Base-by-base conservation (phyloP, 805 yeast species). In the Suhomyces emberorum region DNA sequence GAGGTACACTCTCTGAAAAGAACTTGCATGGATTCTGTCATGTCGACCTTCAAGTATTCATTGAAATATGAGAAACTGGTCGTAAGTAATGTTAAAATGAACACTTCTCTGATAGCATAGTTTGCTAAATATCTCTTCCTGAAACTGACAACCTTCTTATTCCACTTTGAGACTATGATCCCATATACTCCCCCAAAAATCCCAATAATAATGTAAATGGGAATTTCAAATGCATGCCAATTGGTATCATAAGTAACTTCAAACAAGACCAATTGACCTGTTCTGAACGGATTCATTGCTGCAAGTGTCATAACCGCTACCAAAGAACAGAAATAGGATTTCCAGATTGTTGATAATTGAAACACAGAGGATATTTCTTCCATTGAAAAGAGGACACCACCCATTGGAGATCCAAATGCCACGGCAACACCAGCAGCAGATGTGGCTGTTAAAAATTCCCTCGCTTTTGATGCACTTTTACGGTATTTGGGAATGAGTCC, bases 351-450 rank as follows among this genome's bases (percentile, higher is more conserved):
- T 3, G 83, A 72, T 11, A 88, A 64, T 46, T 79, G 83, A 55
- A 88, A 83, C 27, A 76, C 74, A 21, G 81, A 70, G 0, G 93
- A 77, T 20, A 93, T 88, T 49, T 93, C 98, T 56, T 93, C 99
- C 41, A 93, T 74, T 9, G 95, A 80, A 57, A 95, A 93, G 26
- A 93, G 61, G 1, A 93, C 98, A 11, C 99, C 99, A 17, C 95
- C 95, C 66, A 91, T 88, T 0, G 98, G 98, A 9, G 89, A 78
- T 0, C 96, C 98, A 67, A 93, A 93, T 0, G 98, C 98, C 7
- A 93, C 98, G 0, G 98, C 98, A 7, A 93, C 98, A 35, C 99
- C 99, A 1, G 98, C 96, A 3, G 96, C 98, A 7, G 96, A 76
- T 3, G 96, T 83, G 0, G 98, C 96, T 1, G 91, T 80, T 35